phyloP scores from a whole-genome alignment of 352 stramenopile genomes.

The Pilasporangium apinafurcum region DNA sequence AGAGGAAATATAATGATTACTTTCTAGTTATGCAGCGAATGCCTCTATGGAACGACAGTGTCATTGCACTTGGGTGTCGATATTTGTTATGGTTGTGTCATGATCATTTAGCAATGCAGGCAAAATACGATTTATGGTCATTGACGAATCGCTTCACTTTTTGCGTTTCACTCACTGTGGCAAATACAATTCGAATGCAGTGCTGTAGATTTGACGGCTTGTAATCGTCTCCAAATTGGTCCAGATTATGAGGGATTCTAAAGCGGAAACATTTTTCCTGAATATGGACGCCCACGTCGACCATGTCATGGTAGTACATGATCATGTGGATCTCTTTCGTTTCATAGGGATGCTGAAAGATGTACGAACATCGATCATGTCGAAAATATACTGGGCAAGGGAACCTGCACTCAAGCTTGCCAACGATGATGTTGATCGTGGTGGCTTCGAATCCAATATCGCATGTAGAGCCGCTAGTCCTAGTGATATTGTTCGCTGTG shows the following conservation, averaged over 20 bases:
- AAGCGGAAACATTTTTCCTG: conserved; percentile 43
- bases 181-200: conserved; percentile 45
- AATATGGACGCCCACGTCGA: conserved; percentile 27
- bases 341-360: conserved; percentile 72
- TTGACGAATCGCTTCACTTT: conserved; percentile 37
- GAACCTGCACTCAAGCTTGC: conserved; percentile 55
- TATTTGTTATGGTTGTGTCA: no score
- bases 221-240: conserved; percentile 66
- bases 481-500: no score
- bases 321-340: conserved; percentile 63
- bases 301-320: conserved; percentile 76
- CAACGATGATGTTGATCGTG: conserved; percentile 40
- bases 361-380: conserved; percentile 44
- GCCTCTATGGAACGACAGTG: no score
- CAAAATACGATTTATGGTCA: neutral
- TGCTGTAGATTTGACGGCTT: conserved; percentile 50
- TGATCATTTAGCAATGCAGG: no score
- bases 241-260: conserved; percentile 24
- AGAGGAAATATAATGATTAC: no score
- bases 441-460: conserved; percentile 54
- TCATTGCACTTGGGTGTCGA: no score
- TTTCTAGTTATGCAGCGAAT: no score
- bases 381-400: conserved; percentile 48
- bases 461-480: no score
- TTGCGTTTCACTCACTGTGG: conserved; percentile 28